Base-by-base conservation (phyloP, 352 stramenopile species). In the Pilasporangium apinafurcum region DNA sequence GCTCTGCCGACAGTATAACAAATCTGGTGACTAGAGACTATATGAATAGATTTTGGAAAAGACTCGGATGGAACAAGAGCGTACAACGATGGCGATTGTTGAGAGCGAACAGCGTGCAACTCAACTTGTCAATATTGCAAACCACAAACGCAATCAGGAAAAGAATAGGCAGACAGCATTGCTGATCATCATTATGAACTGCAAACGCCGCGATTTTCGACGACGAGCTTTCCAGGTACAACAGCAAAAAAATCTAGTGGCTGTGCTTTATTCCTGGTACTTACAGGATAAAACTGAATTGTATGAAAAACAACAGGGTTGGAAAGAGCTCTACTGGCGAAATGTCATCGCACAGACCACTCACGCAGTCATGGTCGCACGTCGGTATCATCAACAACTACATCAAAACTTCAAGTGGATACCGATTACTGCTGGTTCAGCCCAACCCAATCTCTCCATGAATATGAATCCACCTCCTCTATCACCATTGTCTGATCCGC, bases 351-450 rank as follows among this genome's bases (percentile, higher is more conserved):
- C 58, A 1, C 60, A 86, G 37, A 74, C 68, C n/a, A 84, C 70
- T 16, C 74, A 86, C 39, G 66, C 68, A 1, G 74, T 71, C 18
- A 83, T 86, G 74, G 41, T 84, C 3, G 68, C 52, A n/a, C 42
- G 63, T 24, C 52, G 52, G 18, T 34, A 46, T 9, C 40, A 57
- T 6, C 8, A 14, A 9, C 5, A 8, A 36, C 3, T 8, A 36
- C 14, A n/a, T n/a, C n/a, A n/a, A n/a, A n/a, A n/a, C n/a, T n/a
- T n/a, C n/a, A n/a, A n/a, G n/a, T n/a, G n/a, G n/a, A n/a, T n/a
- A n/a, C n/a, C n/a, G n/a, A n/a, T n/a, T n/a, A n/a, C n/a, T n/a
- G n/a, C n/a, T n/a, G n/a, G n/a, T n/a, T n/a, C n/a, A n/a, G n/a
- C n/a, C n/a, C n/a, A n/a, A n/a, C n/a, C n/a, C n/a, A n/a, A n/a